These are phyloP conservation scores for Colletotrichum simmondsii DNA, from an alignment of 2,329 filamentous ascomycete species.

Conservation along the genomic window DNA sequence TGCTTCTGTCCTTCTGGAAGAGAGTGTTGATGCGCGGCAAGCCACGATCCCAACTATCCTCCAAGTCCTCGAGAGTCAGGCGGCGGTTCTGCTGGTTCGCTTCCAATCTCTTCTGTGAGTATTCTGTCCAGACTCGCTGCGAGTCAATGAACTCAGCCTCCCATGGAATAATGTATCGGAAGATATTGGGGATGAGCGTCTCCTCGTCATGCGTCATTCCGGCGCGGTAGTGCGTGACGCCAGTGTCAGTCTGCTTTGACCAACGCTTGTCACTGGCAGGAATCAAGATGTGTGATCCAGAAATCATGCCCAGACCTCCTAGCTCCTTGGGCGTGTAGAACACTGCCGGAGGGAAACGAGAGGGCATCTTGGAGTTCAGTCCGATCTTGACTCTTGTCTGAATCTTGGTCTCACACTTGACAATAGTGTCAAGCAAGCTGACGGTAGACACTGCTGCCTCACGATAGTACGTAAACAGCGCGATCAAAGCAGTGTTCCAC, in stretches of 20 bases:
- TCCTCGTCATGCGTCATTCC: slow-evolving; percentile 99
- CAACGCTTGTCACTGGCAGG: slow-evolving; percentile 97
- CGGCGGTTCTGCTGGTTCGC: slow-evolving; percentile 97
- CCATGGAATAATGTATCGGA: slow-evolving; percentile 99
- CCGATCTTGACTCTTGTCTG: slow-evolving; percentile 99
- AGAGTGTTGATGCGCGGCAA: slow-evolving; percentile 97
- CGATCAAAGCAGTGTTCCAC: slow-evolving; percentile 98
- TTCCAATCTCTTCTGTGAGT: slow-evolving; percentile 96
- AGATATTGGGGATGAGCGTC: slow-evolving; percentile 97
- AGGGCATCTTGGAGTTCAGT: slow-evolving; percentile 99
- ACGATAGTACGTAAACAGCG: slow-evolving; percentile 97
- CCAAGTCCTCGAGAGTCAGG: slow-evolving; percentile 92
- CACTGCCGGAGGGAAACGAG: slow-evolving; percentile 95
- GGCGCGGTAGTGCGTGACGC: slow-evolving; percentile 94
- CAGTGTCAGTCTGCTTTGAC: slow-evolving; percentile 97
- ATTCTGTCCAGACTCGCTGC: slow-evolving; percentile 98
- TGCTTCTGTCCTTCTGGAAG: slow-evolving; percentile 98
- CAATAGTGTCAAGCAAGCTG: slow-evolving; percentile 93
- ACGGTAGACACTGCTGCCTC: slow-evolving; percentile 97
- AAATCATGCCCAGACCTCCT: slow-evolving; percentile 98
- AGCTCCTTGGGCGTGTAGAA: slow-evolving; percentile 99
- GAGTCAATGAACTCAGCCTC: slow-evolving; percentile 99
- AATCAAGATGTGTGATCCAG: slow-evolving; percentile 96
- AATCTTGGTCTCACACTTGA: slow-evolving; percentile 99
- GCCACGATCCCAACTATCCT: slow-evolving; percentile 98